Conservation (phyloP, 768 basidiomycete genomes). For the Mrakia frigida region DNA sequence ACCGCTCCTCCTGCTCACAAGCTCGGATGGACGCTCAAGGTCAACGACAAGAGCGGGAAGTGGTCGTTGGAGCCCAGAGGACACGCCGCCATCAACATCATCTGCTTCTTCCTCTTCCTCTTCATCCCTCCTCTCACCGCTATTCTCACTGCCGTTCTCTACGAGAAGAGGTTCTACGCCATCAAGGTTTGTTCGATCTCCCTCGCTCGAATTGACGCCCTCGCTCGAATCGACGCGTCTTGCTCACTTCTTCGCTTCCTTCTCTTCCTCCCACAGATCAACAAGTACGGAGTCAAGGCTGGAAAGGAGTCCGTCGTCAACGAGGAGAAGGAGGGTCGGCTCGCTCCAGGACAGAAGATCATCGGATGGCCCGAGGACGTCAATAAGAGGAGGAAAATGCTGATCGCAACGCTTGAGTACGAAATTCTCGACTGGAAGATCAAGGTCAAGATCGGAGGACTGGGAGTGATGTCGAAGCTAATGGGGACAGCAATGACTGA, state of each 20-base stretch:
- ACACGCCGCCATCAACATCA: slow-evolving; percentile 66
- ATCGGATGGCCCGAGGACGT: slow-evolving; percentile 83
- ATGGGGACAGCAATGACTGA: slow-evolving; percentile 64
- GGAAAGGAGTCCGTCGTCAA: slow-evolving; percentile 20
- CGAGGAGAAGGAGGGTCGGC: slow-evolving; percentile 27
- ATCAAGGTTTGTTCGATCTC: slow-evolving; percentile 52
- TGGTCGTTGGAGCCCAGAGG: slow-evolving; percentile 82
- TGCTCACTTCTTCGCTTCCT: too few relatives aligned
- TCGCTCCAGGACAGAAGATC: slow-evolving; percentile 50
- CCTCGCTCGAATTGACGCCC: too few relatives aligned
- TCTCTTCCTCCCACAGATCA: slow-evolving; percentile 49
- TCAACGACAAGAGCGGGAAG: slow-evolving; percentile 68
- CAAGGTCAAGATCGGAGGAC: slow-evolving; percentile 76
- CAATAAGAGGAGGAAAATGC: slow-evolving; percentile 79
- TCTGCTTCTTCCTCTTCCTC: slow-evolving; percentile 78
- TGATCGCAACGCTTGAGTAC: slow-evolving; percentile 55
- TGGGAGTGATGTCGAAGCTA: slow-evolving; percentile 94
- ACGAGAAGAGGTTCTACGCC: slow-evolving; percentile 78
- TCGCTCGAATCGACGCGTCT: too few relatives aligned
- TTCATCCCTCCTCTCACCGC: slow-evolving; percentile 80
- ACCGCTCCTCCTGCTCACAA: slow-evolving; percentile 73
- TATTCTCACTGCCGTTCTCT: slow-evolving; percentile 69
- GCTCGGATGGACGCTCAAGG: slow-evolving; percentile 74
- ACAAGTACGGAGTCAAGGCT: slow-evolving; percentile 49
- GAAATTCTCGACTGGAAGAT: slow-evolving; percentile 96